A percentile compares a stretch with the other conserved stretches of the same genome.
These are phyloP conservation scores for Starmerella sp. DNA, from an alignment of 805 yeast species.

Conservation along the genomic window DNA sequence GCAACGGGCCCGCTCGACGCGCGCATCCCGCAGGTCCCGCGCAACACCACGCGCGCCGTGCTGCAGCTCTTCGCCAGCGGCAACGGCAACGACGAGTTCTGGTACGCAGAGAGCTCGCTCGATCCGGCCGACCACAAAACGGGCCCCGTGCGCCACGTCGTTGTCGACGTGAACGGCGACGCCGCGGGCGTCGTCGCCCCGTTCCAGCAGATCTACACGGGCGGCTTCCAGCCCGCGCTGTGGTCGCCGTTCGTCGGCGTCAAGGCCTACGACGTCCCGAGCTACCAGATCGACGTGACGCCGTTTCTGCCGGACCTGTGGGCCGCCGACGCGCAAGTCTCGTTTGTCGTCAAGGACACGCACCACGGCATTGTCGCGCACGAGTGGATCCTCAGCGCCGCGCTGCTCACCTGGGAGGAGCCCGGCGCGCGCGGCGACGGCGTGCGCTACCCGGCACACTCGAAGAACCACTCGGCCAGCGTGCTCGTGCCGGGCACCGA, in stretches of 20 bases:
- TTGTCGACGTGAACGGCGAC: slow-evolving; percentile 47
- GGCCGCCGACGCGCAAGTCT: slow-evolving; percentile 37
- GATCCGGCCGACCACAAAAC: neutral
- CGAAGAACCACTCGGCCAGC: neutral
- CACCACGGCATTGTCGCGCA: slow-evolving; percentile 9
- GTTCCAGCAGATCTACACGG: slow-evolving; percentile 63
- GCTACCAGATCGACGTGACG: slow-evolving; percentile 57
- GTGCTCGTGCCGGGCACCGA: slow-evolving; percentile 3
- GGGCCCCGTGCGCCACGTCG: slow-evolving; percentile 38
- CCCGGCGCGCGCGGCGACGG: slow-evolving; percentile 24
- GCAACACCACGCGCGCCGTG: slow-evolving; percentile 47
- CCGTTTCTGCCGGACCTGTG: slow-evolving; percentile 57
- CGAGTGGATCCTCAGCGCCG: slow-evolving; percentile 28
- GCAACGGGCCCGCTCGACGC: slow-evolving; percentile 3
- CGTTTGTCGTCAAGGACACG: slow-evolving; percentile 37
- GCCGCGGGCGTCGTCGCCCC: slow-evolving; percentile 54
- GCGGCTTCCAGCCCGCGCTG: slow-evolving; percentile 66
- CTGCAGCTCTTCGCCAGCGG: slow-evolving; percentile 57
- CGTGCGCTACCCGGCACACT: neutral
- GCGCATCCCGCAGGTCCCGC: slow-evolving; percentile 29
- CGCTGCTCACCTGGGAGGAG: slow-evolving; percentile 25
- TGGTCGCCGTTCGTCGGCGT: slow-evolving; percentile 74
- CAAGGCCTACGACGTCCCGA: slow-evolving; percentile 59
- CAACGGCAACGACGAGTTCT: slow-evolving; percentile 69
- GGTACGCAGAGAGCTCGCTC: slow-evolving; percentile 40